Conservation (phyloP, 2,329 filamentous ascomycete species). For the Dryadomyces quercivorus region DNA sequence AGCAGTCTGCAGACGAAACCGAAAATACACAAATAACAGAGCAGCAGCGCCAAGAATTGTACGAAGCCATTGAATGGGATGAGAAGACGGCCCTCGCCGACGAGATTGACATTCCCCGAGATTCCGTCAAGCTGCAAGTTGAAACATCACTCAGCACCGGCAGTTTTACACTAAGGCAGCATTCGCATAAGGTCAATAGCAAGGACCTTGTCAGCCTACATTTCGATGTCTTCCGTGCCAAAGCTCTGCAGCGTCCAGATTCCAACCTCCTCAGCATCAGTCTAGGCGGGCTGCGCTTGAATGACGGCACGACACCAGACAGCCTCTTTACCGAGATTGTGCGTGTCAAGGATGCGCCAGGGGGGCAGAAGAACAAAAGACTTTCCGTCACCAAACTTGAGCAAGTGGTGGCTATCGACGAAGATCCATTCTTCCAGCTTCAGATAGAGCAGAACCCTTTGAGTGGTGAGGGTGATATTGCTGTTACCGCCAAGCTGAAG, state of each 20-base stretch:
- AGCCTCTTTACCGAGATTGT: slow-evolving; percentile 93
- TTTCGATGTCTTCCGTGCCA: slow-evolving; percentile 90
- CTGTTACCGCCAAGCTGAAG: slow-evolving; percentile 81
- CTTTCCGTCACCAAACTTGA: slow-evolving; percentile 44
- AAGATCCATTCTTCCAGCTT: slow-evolving; percentile 81
- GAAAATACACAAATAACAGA: slow-evolving; percentile 82
- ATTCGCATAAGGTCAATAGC: slow-evolving; percentile 56
- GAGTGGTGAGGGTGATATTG: slow-evolving; percentile 82
- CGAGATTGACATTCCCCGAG: slow-evolving; percentile 76
- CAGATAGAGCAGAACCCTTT: slow-evolving; percentile 92
- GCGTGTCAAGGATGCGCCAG: slow-evolving; percentile 76
- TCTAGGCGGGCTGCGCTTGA: slow-evolving; percentile 83
- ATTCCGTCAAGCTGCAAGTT: slow-evolving; percentile 85
- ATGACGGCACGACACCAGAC: slow-evolving; percentile 87
- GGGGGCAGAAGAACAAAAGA: slow-evolving; percentile 26
- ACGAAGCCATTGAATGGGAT: slow-evolving; percentile 96
- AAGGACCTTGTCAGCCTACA: slow-evolving; percentile 80
- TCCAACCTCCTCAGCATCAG: slow-evolving; percentile 82
- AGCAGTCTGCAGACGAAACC: slow-evolving; percentile 49
- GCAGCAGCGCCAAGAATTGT: slow-evolving; percentile 89
- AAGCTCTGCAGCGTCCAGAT: slow-evolving; percentile 78
- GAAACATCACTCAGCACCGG: slow-evolving; percentile 90
- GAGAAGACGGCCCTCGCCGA: slow-evolving; percentile 86
- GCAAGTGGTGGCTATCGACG: slow-evolving; percentile 34
- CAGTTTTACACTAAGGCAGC: slow-evolving; percentile 86